Evolutionary conservation across 345 rosid species (phyloP), one percentile per base, ranked within the genome.

Genomic region (Citrus mangshanensis): DNA sequence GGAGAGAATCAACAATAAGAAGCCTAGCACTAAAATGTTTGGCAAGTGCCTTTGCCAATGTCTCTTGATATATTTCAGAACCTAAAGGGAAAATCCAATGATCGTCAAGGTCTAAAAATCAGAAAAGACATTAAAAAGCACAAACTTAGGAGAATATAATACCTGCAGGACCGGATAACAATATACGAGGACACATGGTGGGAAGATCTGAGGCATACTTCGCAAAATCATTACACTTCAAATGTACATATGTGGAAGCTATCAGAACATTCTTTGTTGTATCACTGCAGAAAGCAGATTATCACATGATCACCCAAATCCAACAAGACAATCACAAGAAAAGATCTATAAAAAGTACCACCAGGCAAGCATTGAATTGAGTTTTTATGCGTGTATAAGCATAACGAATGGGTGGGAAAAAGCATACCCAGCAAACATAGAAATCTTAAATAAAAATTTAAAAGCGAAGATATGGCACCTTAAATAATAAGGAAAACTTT

Each of bases 131-230:
- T n/a, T 37, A 24, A 55, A 46, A 13, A 68, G 73, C 49, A 68
- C 34, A 54, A 61, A 30, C 28, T 64, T 28, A 78, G 32, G 10
- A 72, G 28, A 34, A 70, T 8, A 77, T 35, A 46, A 46, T 78
- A 97, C 99, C 98, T 79, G 99, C 93, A 70, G 98, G 99, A 77
- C 99, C 99, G 66, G 97, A 94, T 76, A 97, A 87, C 79, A 97
- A 79, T 78, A 97, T 88, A 49, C 99, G 98, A 24, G 98, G 98
- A 70, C 91, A 91, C 74, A 80, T 85, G 34, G 95, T 91, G 27
- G 98, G 81, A 79, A 97, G 92, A 80, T 90, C 93, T 22, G 89
- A 85, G 34, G 91, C 89, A 77, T 86, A 92, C 87, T 97, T 93
- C 27, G 86, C 89, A 72, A 84, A 88, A 74, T 91, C 86, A 84